Conservation (phyloP, 2,329 filamentous ascomycete species). For the Ophiostoma piceae region DNA sequence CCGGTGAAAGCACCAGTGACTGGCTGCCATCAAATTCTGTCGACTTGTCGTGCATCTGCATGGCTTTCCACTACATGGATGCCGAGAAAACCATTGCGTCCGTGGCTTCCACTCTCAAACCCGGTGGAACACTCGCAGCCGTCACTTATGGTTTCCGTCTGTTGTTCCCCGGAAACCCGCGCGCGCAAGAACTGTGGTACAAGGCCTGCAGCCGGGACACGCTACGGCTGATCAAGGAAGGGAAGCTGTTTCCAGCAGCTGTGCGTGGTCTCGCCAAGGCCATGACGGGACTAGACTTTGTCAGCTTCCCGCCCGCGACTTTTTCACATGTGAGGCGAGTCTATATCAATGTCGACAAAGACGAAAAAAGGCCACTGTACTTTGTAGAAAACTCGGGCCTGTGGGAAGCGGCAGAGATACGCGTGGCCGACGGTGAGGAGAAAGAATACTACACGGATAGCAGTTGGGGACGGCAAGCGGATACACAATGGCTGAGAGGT, state of each 20-base stretch:
- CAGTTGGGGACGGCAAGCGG: conserved; percentile 26
- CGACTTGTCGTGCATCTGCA: conserved; percentile 27
- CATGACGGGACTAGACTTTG: not conserved
- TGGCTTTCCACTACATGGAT: conserved; percentile 29
- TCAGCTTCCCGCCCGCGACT: not conserved
- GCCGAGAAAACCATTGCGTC: conserved; percentile 22
- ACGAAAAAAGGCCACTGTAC: not conserved
- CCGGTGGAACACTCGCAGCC: conserved; percentile 26
- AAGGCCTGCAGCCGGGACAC: conserved; percentile 24
- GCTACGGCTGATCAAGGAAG: conserved; percentile 24
- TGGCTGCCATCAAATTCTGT: conserved; percentile 23
- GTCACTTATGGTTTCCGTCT: conserved; percentile 28
- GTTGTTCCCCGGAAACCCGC: conserved; percentile 23
- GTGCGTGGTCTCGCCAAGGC: conserved; percentile 22
- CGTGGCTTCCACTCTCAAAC: conserved; percentile 24
- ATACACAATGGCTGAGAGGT: conserved; percentile 26
- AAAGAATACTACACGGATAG: conserved; percentile 17
- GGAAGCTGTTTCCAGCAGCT: conserved; percentile 26
- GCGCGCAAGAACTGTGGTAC: conserved; percentile 25
- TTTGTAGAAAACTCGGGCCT: not conserved
- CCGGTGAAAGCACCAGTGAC: conserved; percentile 21
- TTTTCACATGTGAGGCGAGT: not conserved
- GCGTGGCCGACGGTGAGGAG: not conserved
- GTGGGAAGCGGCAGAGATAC: not conserved
- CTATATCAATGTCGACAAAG: not conserved